Percentiles rank a stretch among this genome's conserved stretches.
Evolutionary conservation across 441 rosid species (phyloP).

Genomic region (Sinapis alba): DNA sequence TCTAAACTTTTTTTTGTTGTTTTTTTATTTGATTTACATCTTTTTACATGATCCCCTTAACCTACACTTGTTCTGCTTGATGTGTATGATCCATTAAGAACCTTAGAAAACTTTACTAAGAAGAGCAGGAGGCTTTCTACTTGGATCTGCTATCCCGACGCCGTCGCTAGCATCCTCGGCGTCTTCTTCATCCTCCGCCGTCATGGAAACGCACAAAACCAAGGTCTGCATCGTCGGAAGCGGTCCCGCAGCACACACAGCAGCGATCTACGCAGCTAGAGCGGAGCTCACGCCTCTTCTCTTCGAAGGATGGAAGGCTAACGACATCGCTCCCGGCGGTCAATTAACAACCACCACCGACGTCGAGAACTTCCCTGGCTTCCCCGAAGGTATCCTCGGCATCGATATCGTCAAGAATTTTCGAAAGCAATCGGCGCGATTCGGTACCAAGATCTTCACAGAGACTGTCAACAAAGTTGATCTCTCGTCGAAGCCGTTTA

Average conservation of each 20-base stretch:
- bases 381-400: constrained; percentile 53
- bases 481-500: constrained; percentile 27
- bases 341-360: constrained; percentile 58
- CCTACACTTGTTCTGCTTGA: too few relatives aligned
- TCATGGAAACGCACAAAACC: constrained; percentile 34
- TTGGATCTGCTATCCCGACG: too few relatives aligned
- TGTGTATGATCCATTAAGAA: too few relatives aligned
- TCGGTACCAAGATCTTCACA: constrained; percentile 39
- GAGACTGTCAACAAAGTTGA: constrained; percentile 41
- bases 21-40: too few relatives aligned
- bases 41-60: too few relatives aligned
- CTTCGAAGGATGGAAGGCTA: constrained; percentile 63
- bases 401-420: constrained; percentile 41
- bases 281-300: constrained; percentile 58
- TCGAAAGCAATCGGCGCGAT: constrained; percentile 37
- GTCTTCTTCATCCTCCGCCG: constrained; percentile 3
- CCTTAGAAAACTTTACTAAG: too few relatives aligned
- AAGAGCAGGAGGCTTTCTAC: not conserved
- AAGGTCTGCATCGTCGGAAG: constrained; percentile 46
- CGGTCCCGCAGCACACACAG: constrained; percentile 61
- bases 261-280: constrained; percentile 58
- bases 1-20: too few relatives aligned
- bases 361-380: constrained; percentile 62
- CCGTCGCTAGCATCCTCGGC: constrained; percentile 36
- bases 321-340: constrained; percentile 57